Base-by-base conservation (phyloP, 306 rosid species). In the Lupinus albus region DNA sequence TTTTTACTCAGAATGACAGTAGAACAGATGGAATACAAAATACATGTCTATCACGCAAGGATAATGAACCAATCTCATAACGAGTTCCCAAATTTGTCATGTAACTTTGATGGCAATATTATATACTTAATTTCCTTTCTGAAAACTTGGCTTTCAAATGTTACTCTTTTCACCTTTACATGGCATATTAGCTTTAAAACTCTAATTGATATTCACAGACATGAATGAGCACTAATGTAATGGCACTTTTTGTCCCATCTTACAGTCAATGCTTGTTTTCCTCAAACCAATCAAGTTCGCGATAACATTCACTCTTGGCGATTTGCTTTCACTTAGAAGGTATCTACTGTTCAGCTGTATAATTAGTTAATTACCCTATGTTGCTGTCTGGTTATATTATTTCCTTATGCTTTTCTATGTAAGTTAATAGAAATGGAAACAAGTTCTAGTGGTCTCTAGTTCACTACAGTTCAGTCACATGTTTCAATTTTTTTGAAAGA, bases 251-350 rank as follows among this genome's bases (percentile, higher is more conserved):
- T 38, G 35, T 56, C 67, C 13, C 78, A 55, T 83, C 72, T 58
- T 44, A 76, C 96, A 92, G 98, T 92, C 98, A 4, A 73, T 92
- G 96, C 87, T 92, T 61, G 96, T 92, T 78, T 89, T 92, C 83
- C 78, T 92, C 79, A 79, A 86, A 67, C 98, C 98, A 49, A 82
- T 92, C 83, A 92, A 92, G 85, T 92, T 92, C 73, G 98, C 84
- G 8, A 81, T 92, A 50, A 73, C 95, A 45, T 89, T 92, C 84
- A 89, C 98, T n/a, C 81, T 92, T 67, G 98, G 98, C 15, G 89
- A 92, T 84, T 69, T 92, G 81, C 96, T 89, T 73, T 80, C 98
- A 25, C 82, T 92, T 32, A 96, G 98, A 82, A 92, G 98, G 98
- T 92, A 83, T 72, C 79, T 76, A 15, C 47, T 65, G 8, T 70